Percentiles rank a stretch among this genome's conserved stretches.
These are phyloP conservation scores for Gonapodya sp. DNA, from an alignment of 192 early-diverging fungal genomes.

Conservation along the genomic window DNA sequence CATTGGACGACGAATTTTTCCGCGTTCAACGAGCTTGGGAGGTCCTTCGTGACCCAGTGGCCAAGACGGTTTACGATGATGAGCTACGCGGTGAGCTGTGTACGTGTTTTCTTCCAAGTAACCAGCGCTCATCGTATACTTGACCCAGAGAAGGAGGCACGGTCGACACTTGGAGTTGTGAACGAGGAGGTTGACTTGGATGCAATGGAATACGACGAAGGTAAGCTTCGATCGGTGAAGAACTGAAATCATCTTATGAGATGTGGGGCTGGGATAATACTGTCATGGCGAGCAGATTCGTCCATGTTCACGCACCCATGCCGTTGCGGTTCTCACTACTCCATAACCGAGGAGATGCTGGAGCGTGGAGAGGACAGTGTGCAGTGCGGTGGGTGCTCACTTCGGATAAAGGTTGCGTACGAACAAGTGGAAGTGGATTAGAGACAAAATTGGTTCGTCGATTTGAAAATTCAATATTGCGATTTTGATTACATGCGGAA, in stretches of 20 bases:
- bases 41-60: conserved; percentile 29
- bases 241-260: too few relatives aligned
- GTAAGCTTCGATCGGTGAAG: background rate
- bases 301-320: conserved; percentile 41
- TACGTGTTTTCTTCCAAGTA: background rate
- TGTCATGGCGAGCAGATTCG: conserved; percentile 8
- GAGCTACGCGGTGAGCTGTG: conserved; percentile 27
- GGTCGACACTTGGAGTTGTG: conserved; percentile 40
- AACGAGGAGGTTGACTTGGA: conserved; percentile 70
- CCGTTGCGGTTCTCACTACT: conserved; percentile 55
- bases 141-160: conserved; percentile 23
- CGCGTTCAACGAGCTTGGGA: conserved; percentile 47
- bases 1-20: conserved; percentile 18
- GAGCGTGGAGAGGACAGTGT: conserved; percentile 52
- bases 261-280: too few relatives aligned
- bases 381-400: conserved; percentile 56
- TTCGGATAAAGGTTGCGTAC: conserved; percentile 59
- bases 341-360: conserved; percentile 52
- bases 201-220: conserved; percentile 66
- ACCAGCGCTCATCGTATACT: conserved; percentile 13
- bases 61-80: conserved; percentile 39
- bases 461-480: too few relatives aligned
- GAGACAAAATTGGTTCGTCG: too few relatives aligned
- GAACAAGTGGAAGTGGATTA: background rate
- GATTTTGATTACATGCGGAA: too few relatives aligned